Conservation (phyloP, 2,329 filamentous ascomycete species). For the Didymella pinodella region DNA sequence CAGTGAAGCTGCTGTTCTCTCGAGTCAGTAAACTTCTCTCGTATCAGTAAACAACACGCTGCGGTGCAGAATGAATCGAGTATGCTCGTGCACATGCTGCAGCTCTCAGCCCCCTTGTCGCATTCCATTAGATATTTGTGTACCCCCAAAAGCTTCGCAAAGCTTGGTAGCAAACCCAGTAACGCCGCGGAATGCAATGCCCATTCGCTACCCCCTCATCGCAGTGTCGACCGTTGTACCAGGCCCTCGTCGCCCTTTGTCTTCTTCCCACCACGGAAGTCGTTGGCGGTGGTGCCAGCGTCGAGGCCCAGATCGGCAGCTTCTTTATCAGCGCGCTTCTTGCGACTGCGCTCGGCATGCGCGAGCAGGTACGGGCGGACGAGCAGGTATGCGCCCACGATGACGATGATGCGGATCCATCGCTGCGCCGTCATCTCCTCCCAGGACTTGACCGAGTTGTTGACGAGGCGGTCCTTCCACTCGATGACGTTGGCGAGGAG, state of each 20-base stretch:
- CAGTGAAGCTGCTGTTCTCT: not conserved
- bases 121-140: slow-evolving; percentile 31
- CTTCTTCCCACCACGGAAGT: slow-evolving; percentile 41
- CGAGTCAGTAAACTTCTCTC: not conserved
- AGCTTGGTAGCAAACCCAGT: slow-evolving; percentile 25
- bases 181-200: slow-evolving; percentile 23
- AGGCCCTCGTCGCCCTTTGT: slow-evolving; percentile 67
- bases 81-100: slow-evolving; percentile 13
- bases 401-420: slow-evolving; percentile 72
- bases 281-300: slow-evolving; percentile 44
- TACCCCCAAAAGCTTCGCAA: slow-evolving; percentile 31
- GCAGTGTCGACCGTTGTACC: slow-evolving; percentile 72
- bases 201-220: slow-evolving; percentile 17
- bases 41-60: slow-evolving; percentile 1
- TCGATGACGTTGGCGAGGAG: slow-evolving; percentile 38
- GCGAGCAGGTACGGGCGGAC: slow-evolving; percentile 76
- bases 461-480: slow-evolving; percentile 49
- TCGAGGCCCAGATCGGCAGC: slow-evolving; percentile 52
- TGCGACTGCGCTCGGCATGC: slow-evolving; percentile 68
- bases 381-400: slow-evolving; percentile 77
- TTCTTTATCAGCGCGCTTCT: slow-evolving; percentile 66
- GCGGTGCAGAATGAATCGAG: slow-evolving; percentile 14
- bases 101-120: slow-evolving; percentile 14
- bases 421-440: slow-evolving; percentile 54
- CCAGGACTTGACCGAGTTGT: slow-evolving; percentile 56